phyloP scores from a whole-genome alignment of 139 green algal genomes.

The Pycnococcus provasolii region DNA sequence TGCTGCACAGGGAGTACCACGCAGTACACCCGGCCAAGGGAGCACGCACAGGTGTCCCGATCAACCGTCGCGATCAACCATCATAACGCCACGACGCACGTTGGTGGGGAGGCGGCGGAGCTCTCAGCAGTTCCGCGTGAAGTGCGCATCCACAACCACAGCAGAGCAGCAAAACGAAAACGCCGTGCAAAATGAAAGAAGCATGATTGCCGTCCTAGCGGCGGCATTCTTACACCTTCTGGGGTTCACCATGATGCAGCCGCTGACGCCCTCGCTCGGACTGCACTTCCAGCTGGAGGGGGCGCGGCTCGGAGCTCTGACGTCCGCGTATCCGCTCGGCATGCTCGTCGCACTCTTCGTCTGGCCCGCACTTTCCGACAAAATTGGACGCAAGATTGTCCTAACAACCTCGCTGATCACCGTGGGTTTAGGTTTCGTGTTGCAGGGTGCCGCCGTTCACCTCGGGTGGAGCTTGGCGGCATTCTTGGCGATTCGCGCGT shows the following conservation, averaged over 20 bases:
- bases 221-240: slow-evolving; percentile 24
- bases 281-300: slow-evolving; percentile 8
- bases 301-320: slow-evolving; percentile 8
- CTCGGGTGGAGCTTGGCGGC: slow-evolving; percentile 7
- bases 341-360: slow-evolving; percentile 24
- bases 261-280: slow-evolving; percentile 13
- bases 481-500: slow-evolving; percentile 16
- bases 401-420: slow-evolving; percentile 9
- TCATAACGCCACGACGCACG: too few relatives aligned
- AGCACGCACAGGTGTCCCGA: too few relatives aligned
- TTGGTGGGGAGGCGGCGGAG: too few relatives aligned
- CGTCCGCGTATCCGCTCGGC: slow-evolving; percentile 19
- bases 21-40: too few relatives aligned
- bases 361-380: slow-evolving; percentile 15
- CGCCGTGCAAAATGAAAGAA: too few relatives aligned
- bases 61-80: too few relatives aligned
- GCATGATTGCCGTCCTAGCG: slow-evolving; percentile 1
- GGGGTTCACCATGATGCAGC: slow-evolving; percentile 20
- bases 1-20: too few relatives aligned
- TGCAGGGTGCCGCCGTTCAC: slow-evolving; percentile 10
- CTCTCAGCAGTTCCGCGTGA: too few relatives aligned
- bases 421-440: slow-evolving; percentile 13
- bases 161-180: too few relatives aligned
- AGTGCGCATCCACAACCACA: too few relatives aligned
- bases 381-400: slow-evolving; percentile 16